Percentiles rank a stretch among this genome's conserved stretches.
Conservation (phyloP, 78 protist genomes). For the Planoprotostelium fungivorum region DNA sequence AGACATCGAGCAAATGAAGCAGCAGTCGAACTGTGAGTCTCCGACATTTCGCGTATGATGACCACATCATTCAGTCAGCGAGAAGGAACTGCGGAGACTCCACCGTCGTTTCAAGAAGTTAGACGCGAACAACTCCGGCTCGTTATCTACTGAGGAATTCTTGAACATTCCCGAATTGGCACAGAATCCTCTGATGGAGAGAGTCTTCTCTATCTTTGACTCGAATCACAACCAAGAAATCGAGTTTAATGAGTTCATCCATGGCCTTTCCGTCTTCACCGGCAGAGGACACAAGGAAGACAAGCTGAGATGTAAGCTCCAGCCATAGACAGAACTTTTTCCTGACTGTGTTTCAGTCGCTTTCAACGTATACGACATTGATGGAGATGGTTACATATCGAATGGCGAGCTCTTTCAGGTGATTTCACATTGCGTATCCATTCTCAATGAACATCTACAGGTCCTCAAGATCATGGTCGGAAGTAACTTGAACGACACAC, state of each 20-base stretch:
- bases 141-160: conserved; percentile 83
- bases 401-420: conserved; percentile 78
- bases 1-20: background rate
- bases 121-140: conserved; percentile 83
- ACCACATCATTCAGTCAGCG: conserved; percentile 31
- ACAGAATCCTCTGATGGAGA: conserved; percentile 67
- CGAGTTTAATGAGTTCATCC: conserved; percentile 81
- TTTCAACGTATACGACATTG: conserved; percentile 89
- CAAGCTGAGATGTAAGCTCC: conserved; percentile 73
- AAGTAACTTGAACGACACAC: conserved; percentile 80
- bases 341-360: conserved; percentile 26
- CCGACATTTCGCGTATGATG: background rate
- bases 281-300: conserved; percentile 64
- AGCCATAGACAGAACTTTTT: no score
- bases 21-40: background rate
- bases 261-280: conserved; percentile 60
- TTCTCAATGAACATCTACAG: background rate
- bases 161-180: conserved; percentile 81
- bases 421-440: background rate
- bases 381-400: conserved; percentile 86
- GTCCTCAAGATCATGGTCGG: conserved; percentile 96
- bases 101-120: conserved; percentile 84
- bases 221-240: conserved; percentile 73
- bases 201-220: conserved; percentile 77
- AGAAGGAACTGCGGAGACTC: conserved; percentile 60